Evolutionary conservation across 108 stramenopile genomes (phyloP).

Genomic region (Skeletonema potamos): DNA sequence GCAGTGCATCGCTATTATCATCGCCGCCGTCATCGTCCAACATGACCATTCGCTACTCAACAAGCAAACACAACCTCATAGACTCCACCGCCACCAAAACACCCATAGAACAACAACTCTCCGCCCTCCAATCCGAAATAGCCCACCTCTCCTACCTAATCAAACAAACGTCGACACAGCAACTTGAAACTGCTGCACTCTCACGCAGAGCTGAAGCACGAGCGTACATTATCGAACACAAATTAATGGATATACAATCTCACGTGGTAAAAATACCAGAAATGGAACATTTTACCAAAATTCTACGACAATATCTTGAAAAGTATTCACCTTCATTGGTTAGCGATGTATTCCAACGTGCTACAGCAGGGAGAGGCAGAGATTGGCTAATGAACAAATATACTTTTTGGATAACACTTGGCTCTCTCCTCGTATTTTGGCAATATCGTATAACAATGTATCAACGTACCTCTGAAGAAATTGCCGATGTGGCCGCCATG

Average conservation of each 20-base stretch:
- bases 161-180: slow-evolving; percentile 28
- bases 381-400: slow-evolving; percentile 38
- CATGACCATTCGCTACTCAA: no score
- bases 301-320: slow-evolving; percentile 12
- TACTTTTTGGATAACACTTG: slow-evolving; percentile 20
- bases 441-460: slow-evolving; percentile 39
- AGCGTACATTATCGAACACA: slow-evolving; percentile 41
- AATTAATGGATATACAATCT: slow-evolving; percentile 31
- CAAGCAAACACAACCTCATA: background rate
- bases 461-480: slow-evolving; percentile 41
- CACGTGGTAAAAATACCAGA: slow-evolving; percentile 42
- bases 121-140: slow-evolving; percentile 16
- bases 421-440: slow-evolving; percentile 19
- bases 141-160: slow-evolving; percentile 32
- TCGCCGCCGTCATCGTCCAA: no score
- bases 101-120: slow-evolving; percentile 10
- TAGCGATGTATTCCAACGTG: slow-evolving; percentile 1
- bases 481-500: slow-evolving; percentile 45
- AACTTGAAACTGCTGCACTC: slow-evolving; percentile 18
- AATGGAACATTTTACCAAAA: slow-evolving; percentile 18
- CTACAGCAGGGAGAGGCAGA: background rate
- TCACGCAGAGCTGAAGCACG: slow-evolving; percentile 36
- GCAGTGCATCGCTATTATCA: no score
- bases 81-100: background rate
- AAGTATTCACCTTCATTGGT: background rate